Base-by-base conservation (phyloP, 1,284 basidiomycete genomes). In the Dichomitus squalens region DNA sequence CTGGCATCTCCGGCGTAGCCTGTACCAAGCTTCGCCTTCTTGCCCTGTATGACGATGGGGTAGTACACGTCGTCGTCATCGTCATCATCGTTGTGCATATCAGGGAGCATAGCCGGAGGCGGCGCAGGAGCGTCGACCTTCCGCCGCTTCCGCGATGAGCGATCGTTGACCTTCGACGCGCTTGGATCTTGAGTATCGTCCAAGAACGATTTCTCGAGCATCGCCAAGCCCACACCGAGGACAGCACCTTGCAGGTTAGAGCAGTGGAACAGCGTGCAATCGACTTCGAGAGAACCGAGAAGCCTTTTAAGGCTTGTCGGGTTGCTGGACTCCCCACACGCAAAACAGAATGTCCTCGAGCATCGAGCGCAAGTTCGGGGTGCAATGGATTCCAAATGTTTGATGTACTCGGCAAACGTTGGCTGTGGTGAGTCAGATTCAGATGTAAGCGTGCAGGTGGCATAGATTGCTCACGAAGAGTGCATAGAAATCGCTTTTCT, bases 161-260 rank as follows among this genome's bases (percentile, higher is more conserved):
- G 55, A 53, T 68, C 36, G 59, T 60, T 58, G 14, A 59, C 54
- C 59, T 61, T 64, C 41, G 64, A 52, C 12, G 35, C 39, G 14
- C 52, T 23, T 65, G 34, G 9, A 23, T 65, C 62, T 44, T 66
- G 59, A 6, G 68, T 76, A 65, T 88, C 85, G 49, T 87, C 84
- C 33, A 78, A 71, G 65, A 86, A 93, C 46, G 82, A 73, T 51
- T 85, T 79, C 71, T 93, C 91, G 43, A 93, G 77, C 84, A 90
- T 90, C 23, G 84, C 85, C 39, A 95, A 81, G 7, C 93, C 94
- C 39, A 95, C 81, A 9, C 93, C 94, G 14, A 96, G 78, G 58
- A 95, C 86, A 11, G 90, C 85, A 38, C 93, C 93, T 75, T 96
- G 94, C 25, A 95, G 69, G 67, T 92, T 90, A 3, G 91, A 81